Evolutionary conservation across 108 stramenopile species (phyloP).

Genomic region (Thalassiosira profunda): DNA sequence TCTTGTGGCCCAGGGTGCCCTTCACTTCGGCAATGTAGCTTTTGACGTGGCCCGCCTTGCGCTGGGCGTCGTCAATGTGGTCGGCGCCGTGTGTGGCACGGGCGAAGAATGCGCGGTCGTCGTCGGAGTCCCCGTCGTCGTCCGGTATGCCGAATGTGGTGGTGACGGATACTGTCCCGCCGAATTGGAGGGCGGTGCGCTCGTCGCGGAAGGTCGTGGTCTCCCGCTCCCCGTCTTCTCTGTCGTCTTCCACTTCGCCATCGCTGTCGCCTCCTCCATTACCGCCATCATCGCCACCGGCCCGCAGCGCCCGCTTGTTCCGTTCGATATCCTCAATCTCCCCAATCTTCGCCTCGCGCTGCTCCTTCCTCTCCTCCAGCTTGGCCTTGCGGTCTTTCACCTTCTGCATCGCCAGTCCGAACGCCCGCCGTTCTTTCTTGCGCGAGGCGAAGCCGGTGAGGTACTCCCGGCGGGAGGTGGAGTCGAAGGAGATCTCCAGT

Average conservation of each 20-base stretch:
- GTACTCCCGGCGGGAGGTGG: constrained; percentile 64
- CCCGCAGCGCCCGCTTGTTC: constrained; percentile 56
- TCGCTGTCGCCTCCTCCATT: constrained; percentile 26
- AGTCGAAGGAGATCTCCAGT: constrained; percentile 80
- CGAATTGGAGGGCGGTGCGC: constrained; percentile 64
- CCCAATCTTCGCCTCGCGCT: constrained; percentile 58
- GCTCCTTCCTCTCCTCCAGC: constrained; percentile 63
- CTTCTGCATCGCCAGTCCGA: constrained; percentile 93
- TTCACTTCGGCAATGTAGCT: constrained; percentile 70
- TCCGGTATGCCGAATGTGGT: constrained; percentile 65
- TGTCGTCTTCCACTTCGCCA: constrained; percentile 1
- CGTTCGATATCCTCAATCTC: constrained; percentile 74
- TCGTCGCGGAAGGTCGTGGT: constrained; percentile 67
- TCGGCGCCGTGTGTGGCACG: constrained; percentile 34
- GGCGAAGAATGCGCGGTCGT: constrained; percentile 12
- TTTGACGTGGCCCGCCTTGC: constrained; percentile 75
- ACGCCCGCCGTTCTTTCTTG: constrained; percentile 81
- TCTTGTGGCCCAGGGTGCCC: constrained; percentile 69
- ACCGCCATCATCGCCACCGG: constrained; percentile 24
- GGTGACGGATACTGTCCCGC: constrained; percentile 81
- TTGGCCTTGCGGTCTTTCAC: constrained; percentile 87
- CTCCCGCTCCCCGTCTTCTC: constrained; percentile 19
- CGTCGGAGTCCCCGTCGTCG: constrained; percentile 55
- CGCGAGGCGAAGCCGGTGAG: constrained; percentile 81
- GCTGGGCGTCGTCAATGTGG: constrained; percentile 62